Evolutionary conservation across 2,329 filamentous ascomycete genomes (phyloP), one percentile per base, ranked within the genome.

Genomic region (Penicillium brasilianum): DNA sequence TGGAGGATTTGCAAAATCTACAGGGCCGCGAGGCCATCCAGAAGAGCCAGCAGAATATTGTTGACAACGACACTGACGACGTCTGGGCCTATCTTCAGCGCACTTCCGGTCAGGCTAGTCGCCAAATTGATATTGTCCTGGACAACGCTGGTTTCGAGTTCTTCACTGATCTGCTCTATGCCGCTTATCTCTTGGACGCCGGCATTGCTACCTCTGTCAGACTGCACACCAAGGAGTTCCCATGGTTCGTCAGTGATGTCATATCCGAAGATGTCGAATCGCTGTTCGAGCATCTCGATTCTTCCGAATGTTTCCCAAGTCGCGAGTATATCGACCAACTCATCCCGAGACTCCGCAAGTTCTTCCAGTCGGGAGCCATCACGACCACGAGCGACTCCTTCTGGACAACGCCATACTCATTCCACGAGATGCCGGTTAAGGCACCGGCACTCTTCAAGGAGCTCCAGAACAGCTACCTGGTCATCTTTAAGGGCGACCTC

Each of bases 401-500:
- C 61, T 68, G 66, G 66, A 68, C 63, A 2, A 66, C 55, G 34
- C 51, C 59, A 34, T 61, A 59, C 49, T 59, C 62, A 14, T 66
- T 63, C 54, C 60, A 61, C 18, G 54, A 59, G 46, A 46, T 68
- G 58, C 57, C 59, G 28, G 18, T 46, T 46, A 50, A 52, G 14
- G 61, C 58, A 52, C 63, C 61, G 2, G 55, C 44, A 8, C 55
- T 70, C n/a, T 62, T 61, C 50, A 58, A 62, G 36, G 63, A 66
- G 18, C 67, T 70, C 18, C 62, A 60, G 37, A 57, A 57, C 25
- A 64, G 63, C 30, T 64, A 66, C 30, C 55, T 70, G 10, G 65
- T 68, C 43, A 60, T 70, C 37, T 68, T 64, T 51, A 69, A 70
- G 41, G 67, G 67, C 3, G 68, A 70, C 59, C 59, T 70, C n/a